Base-by-base conservation (phyloP, 306 rosid species). In the Cucurbita pepo region DNA sequence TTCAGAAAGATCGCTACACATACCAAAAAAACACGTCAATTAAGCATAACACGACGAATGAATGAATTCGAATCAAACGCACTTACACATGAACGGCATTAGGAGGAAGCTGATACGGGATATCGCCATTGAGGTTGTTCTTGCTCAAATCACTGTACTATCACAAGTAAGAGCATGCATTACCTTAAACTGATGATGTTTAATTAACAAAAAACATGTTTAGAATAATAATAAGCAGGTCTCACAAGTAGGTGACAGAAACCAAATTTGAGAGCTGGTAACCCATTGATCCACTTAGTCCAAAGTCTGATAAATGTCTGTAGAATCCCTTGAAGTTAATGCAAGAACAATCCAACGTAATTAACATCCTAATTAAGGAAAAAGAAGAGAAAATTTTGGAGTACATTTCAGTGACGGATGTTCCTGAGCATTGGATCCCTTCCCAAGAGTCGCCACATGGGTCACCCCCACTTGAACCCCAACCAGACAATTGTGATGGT, bases 91-190 rank as follows among this genome's bases (percentile, higher is more conserved):
- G 19, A 60, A 56, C 83, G 50, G 83, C 84, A 47, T 87, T 93
- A 13, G 98, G 98, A 55, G 98, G 98, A 78, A 93, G 89, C 75
- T 93, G 98, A 79, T 90, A 90, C 5, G 97, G 98, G 76, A 93
- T 82, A 15, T 88, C 90, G 53, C 90, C 89, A 47, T 77, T 77
- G 77, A 93, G 84, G 65, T 86, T 86, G 96, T 93, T 93, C 77
- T 82, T 80, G 91, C 97, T 93, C 82, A 93, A 78, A 77, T 93
- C 97, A 84, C 98, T 90, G 97, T 84, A 90, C 91, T 90, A 90
- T 37, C 83, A 88, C 83, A 80, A 90, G 86, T 71, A 13, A 56
- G 7, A 56, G 50, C 36, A 12, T 81, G 80, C 75, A 83, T 65
- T 76, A 22, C 79, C 70, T 79, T 80, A 54, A 82, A 81, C 79